Percentiles rank a stretch among this genome's conserved stretches.
Conservation (phyloP, 1,284 basidiomycete species). For the Fomitopsis schrenkii region DNA sequence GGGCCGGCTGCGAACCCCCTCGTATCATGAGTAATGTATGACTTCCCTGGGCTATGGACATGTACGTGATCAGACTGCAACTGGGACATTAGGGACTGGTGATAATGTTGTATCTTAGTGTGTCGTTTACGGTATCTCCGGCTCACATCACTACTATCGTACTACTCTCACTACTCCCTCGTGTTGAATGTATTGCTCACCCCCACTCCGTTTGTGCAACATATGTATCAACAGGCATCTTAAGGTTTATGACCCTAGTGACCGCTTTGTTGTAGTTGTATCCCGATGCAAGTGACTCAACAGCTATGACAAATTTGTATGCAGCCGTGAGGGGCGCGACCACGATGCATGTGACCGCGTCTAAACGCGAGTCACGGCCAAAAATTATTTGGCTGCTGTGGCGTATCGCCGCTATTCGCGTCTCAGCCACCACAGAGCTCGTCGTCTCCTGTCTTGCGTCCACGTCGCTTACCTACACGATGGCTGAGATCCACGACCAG, state of each 20-base stretch:
- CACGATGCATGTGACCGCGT: neutral
- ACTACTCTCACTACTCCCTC: neutral
- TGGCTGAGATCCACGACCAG: conserved; percentile 89
- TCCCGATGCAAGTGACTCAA: too few species aligned
- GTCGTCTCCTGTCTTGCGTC: neutral
- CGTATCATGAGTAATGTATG: neutral
- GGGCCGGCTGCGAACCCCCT: neutral
- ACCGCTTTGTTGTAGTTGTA: too few species aligned
- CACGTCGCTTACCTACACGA: conserved; percentile 21
- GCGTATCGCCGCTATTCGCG: neutral
- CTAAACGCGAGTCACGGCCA: conserved; percentile 1
- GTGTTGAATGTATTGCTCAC: neutral
- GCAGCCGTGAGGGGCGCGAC: too few species aligned
- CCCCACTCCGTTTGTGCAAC: neutral
- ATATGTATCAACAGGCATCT: too few species aligned
- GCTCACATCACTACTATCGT: conserved; percentile 8
- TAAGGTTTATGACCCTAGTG: too few species aligned
- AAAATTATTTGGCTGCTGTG: neutral
- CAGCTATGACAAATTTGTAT: too few species aligned
- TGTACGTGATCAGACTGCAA: neutral
- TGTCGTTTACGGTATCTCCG: neutral
- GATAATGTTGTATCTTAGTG: conserved; percentile 1
- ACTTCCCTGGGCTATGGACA: neutral
- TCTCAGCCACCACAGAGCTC: neutral
- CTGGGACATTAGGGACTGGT: neutral